These are phyloP conservation scores for Exophiala spinifera DNA, from an alignment of 2,329 filamentous ascomycete genomes.

Conservation along the genomic window DNA sequence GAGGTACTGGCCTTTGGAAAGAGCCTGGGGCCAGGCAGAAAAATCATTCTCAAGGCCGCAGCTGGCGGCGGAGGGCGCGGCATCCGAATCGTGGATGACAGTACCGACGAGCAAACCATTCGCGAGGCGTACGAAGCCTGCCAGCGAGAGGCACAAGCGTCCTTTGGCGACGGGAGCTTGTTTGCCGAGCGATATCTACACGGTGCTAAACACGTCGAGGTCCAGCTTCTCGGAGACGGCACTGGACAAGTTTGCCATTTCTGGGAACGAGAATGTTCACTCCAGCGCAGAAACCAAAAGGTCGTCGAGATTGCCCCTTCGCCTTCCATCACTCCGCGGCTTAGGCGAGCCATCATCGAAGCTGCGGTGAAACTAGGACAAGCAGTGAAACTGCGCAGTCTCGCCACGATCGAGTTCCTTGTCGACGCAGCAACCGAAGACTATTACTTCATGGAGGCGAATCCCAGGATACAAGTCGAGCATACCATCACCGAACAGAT, in stretches of 20 bases:
- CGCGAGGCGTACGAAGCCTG: slow-evolving; percentile 76
- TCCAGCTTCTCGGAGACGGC: slow-evolving; percentile 96
- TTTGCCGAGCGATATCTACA: slow-evolving; percentile 98
- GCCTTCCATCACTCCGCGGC: slow-evolving; percentile 82
- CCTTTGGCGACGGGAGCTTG: slow-evolving; percentile 96
- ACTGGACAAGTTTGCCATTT: slow-evolving; percentile 95
- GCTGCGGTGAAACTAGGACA: slow-evolving; percentile 92
- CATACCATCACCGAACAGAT: slow-evolving; percentile 61
- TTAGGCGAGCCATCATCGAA: slow-evolving; percentile 78
- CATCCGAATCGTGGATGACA: slow-evolving; percentile 95
- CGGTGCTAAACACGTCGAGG: slow-evolving; percentile 98
- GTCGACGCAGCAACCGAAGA: slow-evolving; percentile 94
- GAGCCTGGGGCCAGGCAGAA: slow-evolving; percentile 40
- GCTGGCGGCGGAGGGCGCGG: slow-evolving; percentile 96
- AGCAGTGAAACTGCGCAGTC: slow-evolving; percentile 97
- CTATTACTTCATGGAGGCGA: slow-evolving; percentile 64
- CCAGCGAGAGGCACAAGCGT: slow-evolving; percentile 93
- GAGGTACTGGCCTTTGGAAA: slow-evolving; percentile 77
- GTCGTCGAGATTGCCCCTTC: slow-evolving; percentile 96
- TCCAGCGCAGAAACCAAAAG: slow-evolving; percentile 98
- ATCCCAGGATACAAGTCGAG: slow-evolving; percentile 60
- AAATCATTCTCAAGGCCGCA: slow-evolving; percentile 99
- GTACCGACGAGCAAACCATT: slow-evolving; percentile 70
- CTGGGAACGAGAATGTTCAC: slow-evolving; percentile 98
- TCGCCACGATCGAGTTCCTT: slow-evolving; percentile 96